Conservation (phyloP, 83 land plant species). For the Diphasiastrum complanatum region DNA sequence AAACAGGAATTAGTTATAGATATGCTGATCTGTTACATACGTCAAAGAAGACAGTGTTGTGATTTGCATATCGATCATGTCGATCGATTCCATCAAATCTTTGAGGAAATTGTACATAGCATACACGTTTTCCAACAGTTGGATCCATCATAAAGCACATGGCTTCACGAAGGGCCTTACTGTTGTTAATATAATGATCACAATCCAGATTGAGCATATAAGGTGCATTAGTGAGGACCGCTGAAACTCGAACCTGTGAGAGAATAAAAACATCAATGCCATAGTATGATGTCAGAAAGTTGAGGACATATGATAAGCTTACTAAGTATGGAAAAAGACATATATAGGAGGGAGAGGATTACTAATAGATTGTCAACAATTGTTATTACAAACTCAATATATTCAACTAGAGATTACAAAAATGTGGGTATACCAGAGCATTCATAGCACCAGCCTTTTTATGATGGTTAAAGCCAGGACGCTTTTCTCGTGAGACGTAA, state of each 20-base stretch:
- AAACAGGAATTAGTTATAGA: no score
- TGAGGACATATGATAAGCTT: no score
- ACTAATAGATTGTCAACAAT: no score
- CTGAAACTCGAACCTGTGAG: constrained; percentile 71
- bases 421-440: constrained; percentile 48
- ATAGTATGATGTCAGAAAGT: not conserved
- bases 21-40: constrained; percentile 26
- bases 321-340: no score
- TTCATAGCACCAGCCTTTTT: constrained; percentile 89
- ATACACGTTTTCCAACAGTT: constrained; percentile 47
- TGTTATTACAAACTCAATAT: not conserved
- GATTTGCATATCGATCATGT: constrained; percentile 79
- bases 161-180: constrained; percentile 40
- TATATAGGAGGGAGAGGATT: no score
- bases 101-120: constrained; percentile 13
- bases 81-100: constrained; percentile 42
- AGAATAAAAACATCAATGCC: constrained; percentile 1
- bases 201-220: constrained; percentile 66
- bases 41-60: constrained; percentile 78
- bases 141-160: constrained; percentile 93
- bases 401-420: not conserved
- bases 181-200: constrained; percentile 37
- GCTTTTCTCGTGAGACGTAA: constrained; percentile 28
- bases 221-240: constrained; percentile 74
- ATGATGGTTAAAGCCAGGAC: constrained; percentile 80